These are phyloP conservation scores for Pestalotiopsis sp. DNA, from an alignment of 2,329 filamentous ascomycete genomes.

Conservation along the genomic window DNA sequence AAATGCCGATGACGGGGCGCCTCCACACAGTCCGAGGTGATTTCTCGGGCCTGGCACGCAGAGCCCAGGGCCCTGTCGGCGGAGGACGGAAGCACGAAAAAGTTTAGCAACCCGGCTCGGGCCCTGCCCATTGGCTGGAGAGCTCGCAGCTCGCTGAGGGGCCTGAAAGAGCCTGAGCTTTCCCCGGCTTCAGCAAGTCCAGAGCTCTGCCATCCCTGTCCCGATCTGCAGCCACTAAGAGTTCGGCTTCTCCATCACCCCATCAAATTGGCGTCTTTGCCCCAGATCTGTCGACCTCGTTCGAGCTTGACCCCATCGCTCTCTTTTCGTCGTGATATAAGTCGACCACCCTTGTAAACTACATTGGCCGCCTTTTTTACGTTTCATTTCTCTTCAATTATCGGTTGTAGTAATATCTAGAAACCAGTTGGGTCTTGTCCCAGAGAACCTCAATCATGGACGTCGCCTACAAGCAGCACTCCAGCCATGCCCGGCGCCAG, in stretches of 20 bases:
- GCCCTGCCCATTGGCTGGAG: background rate
- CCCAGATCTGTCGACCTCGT: conserved; percentile 13
- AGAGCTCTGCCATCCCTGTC: conserved; percentile 13
- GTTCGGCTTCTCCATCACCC: conserved; percentile 12
- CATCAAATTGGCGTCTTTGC: conserved; percentile 15
- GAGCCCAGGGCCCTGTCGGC: background rate
- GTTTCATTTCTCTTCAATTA: no score
- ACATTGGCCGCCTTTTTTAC: no score
- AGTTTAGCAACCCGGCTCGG: background rate
- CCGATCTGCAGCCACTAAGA: conserved; percentile 13
- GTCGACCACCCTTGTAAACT: no score
- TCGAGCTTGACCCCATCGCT: conserved; percentile 2
- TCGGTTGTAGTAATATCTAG: no score
- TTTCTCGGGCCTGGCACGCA: background rate
- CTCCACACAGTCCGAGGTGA: conserved; percentile 13
- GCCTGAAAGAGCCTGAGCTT: background rate
- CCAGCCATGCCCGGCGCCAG: conserved; percentile 59
- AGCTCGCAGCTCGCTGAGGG: background rate
- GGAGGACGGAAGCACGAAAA: conserved; percentile 9
- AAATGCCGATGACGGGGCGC: background rate
- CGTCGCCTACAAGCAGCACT: conserved; percentile 62
- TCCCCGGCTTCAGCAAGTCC: background rate
- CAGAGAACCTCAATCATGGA: conserved; percentile 49
- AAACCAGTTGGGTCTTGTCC: background rate
- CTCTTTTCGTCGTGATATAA: background rate